Evolutionary conservation across 768 basidiomycete genomes (phyloP).

Genomic region (Tylopilus cervinicoccineus): DNA sequence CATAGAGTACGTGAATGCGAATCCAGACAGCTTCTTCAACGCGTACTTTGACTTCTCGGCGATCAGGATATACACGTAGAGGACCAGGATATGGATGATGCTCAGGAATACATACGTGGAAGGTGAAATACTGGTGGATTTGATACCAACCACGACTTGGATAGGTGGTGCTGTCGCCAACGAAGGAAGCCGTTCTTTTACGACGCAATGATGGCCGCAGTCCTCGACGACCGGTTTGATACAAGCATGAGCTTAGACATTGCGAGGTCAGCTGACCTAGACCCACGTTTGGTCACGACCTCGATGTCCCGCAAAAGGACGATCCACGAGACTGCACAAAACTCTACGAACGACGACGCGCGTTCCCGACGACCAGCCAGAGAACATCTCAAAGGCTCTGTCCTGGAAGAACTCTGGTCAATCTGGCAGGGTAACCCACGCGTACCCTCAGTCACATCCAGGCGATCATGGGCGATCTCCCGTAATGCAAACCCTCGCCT

Average conservation of each 20-base stretch:
- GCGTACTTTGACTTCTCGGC: slow-evolving; percentile 72
- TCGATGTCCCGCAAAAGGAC: slow-evolving; percentile 14
- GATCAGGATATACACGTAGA: slow-evolving; percentile 47
- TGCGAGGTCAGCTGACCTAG: slow-evolving; percentile 12
- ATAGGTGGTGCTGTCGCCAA: background rate
- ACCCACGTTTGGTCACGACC: background rate
- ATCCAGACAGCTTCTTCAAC: slow-evolving; percentile 60
- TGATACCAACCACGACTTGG: slow-evolving; percentile 6
- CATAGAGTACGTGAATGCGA: slow-evolving; percentile 38
- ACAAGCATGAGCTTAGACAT: background rate
- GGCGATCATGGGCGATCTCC: slow-evolving; percentile 25
- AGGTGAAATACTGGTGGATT: slow-evolving; percentile 4
- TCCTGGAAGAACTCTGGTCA: slow-evolving; percentile 26
- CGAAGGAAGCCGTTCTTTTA: background rate
- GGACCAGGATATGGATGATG: background rate
- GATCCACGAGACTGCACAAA: background rate
- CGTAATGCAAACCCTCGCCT: slow-evolving; percentile 17
- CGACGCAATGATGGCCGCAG: background rate
- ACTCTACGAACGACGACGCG: background rate
- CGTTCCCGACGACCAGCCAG: slow-evolving; percentile 3
- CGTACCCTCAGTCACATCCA: slow-evolving; percentile 26
- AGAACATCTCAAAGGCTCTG: slow-evolving; percentile 10
- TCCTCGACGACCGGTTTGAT: background rate
- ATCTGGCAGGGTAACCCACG: slow-evolving; percentile 29
- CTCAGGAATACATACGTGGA: background rate